Conservation (phyloP, 1,284 basidiomycete genomes). For the Coniferiporia sulphurascens region DNA sequence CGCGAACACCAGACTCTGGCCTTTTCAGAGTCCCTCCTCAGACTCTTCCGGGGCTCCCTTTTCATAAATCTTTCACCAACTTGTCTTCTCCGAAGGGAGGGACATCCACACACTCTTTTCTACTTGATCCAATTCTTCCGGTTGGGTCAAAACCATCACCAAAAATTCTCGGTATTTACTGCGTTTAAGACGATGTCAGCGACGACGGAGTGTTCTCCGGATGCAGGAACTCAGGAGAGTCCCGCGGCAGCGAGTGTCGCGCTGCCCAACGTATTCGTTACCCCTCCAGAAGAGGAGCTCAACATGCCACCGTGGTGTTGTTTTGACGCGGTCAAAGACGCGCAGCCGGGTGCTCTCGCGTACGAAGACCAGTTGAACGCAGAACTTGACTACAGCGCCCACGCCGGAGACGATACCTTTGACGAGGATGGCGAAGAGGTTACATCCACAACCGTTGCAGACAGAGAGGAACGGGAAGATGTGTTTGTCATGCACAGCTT, state of each 20-base stretch:
- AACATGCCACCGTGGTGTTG: constrained; percentile 56
- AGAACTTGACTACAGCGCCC: constrained; percentile 13
- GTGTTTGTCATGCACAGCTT: constrained; percentile 15
- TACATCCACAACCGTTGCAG: background rate
- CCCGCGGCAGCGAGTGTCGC: background rate
- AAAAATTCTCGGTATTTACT: background rate
- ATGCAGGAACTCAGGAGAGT: background rate
- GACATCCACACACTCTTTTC: constrained; percentile 5
- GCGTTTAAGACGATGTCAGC: background rate
- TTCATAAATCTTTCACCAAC: constrained; percentile 1
- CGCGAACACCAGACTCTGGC: too few species aligned
- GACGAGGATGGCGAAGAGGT: background rate
- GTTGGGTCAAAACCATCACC: background rate
- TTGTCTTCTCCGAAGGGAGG: background rate
- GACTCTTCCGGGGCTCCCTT: background rate
- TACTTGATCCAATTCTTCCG: background rate
- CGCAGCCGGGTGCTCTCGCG: constrained; percentile 15
- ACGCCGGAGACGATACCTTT: constrained; percentile 11
- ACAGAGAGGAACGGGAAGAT: constrained; percentile 1
- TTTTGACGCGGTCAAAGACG: constrained; percentile 50
- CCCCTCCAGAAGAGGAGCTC: constrained; percentile 68
- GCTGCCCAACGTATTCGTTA: constrained; percentile 56
- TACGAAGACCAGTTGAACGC: constrained; percentile 11
- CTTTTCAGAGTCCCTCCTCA: too few species aligned
- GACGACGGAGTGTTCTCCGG: background rate